phyloP scores from a whole-genome alignment of 306 rosid species.

The Lupinus albus region DNA sequence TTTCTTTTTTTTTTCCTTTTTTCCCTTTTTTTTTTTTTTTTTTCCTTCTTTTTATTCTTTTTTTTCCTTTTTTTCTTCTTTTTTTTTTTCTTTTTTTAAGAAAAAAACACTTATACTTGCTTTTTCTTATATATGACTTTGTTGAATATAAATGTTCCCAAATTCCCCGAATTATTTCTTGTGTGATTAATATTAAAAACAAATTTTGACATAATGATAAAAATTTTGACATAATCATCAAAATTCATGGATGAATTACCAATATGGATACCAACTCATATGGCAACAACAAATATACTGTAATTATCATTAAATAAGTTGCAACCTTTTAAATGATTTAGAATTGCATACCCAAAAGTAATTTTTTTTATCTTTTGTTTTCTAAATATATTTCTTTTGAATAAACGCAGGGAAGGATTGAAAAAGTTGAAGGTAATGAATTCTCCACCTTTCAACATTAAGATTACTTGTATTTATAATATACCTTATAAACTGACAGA shows the following conservation, averaged over 20 bases:
- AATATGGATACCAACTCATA: background rate
- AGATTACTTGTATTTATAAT: background rate
- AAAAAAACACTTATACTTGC: background rate
- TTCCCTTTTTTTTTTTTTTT: too few relatives aligned
- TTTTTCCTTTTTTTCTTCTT: too few relatives aligned
- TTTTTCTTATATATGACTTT: conserved; percentile 1
- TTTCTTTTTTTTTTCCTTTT: too few relatives aligned
- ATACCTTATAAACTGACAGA: conserved; percentile 4
- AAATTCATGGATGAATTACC: background rate
- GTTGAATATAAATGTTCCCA: background rate
- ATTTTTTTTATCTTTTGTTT: conserved; percentile 8
- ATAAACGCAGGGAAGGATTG: conserved; percentile 65
- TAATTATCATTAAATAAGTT: conserved; percentile 13
- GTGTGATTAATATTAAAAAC: background rate
- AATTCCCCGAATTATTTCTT: background rate
- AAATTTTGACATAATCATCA: background rate
- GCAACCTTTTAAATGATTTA: background rate
- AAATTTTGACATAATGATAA: too few relatives aligned
- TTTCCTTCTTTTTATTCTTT: too few relatives aligned
- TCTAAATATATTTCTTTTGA: background rate
- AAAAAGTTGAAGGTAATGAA: conserved; percentile 65
- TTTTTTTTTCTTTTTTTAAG: too few relatives aligned
- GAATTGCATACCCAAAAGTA: conserved; percentile 20
- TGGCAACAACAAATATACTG: conserved; percentile 3
- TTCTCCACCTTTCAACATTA: conserved; percentile 3